phyloP scores from a whole-genome alignment of 805 yeast species.

The Candida ascalaphidarum region DNA sequence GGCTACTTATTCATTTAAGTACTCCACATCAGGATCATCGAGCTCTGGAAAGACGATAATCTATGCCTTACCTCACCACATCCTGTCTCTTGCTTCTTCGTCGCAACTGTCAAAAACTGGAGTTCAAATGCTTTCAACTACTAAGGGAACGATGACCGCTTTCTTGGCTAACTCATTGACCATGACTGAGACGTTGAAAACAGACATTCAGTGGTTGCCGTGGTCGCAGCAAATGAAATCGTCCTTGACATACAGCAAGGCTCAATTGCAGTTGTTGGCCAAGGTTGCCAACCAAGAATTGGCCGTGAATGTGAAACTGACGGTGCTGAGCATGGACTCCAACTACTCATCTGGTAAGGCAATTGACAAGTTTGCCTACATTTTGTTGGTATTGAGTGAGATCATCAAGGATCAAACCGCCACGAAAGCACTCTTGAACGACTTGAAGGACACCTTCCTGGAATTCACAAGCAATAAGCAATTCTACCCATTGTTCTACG shows the following conservation, averaged over 20 bases:
- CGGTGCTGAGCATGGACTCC: conserved; percentile 30
- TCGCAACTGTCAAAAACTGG: conserved; percentile 29
- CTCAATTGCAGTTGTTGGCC: conserved; percentile 35
- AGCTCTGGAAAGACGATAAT: conserved; percentile 35
- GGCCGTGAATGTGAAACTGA: conserved; percentile 33
- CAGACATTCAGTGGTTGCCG: conserved; percentile 36
- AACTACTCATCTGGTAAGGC: conserved; percentile 48
- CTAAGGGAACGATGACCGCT: conserved; percentile 44
- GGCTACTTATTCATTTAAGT: conserved; percentile 42
- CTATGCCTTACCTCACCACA: conserved; percentile 49
- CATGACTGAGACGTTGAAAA: conserved; percentile 31
- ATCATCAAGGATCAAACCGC: conserved; percentile 35
- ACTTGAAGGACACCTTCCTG: conserved; percentile 36
- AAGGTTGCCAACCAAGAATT: conserved; percentile 39
- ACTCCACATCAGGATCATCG: conserved; percentile 44
- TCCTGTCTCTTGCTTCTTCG: conserved; percentile 22
- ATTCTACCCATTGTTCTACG: conserved; percentile 43
- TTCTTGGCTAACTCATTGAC: conserved; percentile 30
- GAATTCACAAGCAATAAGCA: conserved; percentile 33
- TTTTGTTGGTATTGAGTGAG: conserved; percentile 42
- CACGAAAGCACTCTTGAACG: conserved; percentile 23
- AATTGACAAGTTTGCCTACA: conserved; percentile 49
- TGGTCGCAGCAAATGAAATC: conserved; percentile 27
- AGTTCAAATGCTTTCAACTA: conserved; percentile 34
- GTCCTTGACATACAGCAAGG: conserved; percentile 30